Evolutionary conservation across 169 alveolate species (phyloP).

Genomic region (Cryptosporidium sp.): DNA sequence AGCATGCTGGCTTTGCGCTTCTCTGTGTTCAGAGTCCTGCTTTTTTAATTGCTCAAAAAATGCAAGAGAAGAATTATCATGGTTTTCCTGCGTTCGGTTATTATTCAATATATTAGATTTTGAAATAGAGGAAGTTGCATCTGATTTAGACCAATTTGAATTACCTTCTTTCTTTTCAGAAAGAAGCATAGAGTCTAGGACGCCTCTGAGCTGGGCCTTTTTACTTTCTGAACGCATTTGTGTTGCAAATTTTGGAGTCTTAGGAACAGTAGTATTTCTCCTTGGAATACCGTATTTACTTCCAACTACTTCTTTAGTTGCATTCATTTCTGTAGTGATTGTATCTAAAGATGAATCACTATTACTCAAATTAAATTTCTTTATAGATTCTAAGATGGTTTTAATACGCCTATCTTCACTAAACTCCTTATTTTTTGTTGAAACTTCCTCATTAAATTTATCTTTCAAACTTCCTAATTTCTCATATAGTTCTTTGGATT

Average conservation of each 20-base stretch:
- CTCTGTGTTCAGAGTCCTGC: neutral
- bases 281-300: neutral
- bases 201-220: constrained; percentile 52
- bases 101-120: neutral
- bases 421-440: constrained; percentile 37
- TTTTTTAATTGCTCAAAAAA: neutral
- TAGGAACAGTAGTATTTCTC: constrained; percentile 39
- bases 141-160: neutral
- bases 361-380: neutral
- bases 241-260: constrained; percentile 70
- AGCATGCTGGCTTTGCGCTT: neutral
- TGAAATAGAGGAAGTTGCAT: neutral
- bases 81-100: neutral
- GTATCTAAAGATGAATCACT: neutral
- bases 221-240: constrained; percentile 52
- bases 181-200: constrained; percentile 21
- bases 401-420: constrained; percentile 51
- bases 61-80: neutral
- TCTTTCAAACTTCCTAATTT: constrained; percentile 6
- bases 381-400: constrained; percentile 36
- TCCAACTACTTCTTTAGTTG: too few relatives aligned
- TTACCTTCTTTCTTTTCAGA: neutral
- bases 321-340: neutral
- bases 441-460: constrained; percentile 45
- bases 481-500: constrained; percentile 33